A percentile compares a stretch with the other conserved stretches of the same genome.
Evolutionary conservation across 306 rosid genomes (phyloP).

Genomic region (Malus asiatica): DNA sequence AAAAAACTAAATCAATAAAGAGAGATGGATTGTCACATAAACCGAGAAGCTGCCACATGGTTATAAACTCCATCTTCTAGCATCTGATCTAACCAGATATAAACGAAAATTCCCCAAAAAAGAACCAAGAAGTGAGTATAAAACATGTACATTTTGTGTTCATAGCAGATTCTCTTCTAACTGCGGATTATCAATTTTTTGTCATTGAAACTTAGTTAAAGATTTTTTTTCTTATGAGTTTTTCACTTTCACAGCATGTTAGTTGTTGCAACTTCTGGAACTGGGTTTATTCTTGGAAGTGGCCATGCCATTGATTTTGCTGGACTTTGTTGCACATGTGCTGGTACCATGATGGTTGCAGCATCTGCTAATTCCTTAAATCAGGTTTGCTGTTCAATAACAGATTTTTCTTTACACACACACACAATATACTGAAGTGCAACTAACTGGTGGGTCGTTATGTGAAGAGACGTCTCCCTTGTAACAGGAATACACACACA

Average conservation of each 20-base stretch:
- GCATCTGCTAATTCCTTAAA: conserved; percentile 89
- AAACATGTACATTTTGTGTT: neutral
- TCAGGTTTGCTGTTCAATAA: conserved; percentile 51
- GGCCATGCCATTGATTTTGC: conserved; percentile 50
- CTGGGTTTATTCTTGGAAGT: conserved; percentile 91
- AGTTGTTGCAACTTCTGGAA: conserved; percentile 95
- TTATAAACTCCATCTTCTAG: neutral
- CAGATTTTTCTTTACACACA: neutral
- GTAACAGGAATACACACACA: too few species aligned
- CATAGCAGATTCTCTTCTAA: neutral
- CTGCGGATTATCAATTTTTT: neutral
- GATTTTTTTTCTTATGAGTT: neutral
- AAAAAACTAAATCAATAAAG: neutral
- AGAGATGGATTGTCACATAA: neutral
- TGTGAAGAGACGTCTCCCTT: too few species aligned
- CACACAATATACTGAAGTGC: neutral
- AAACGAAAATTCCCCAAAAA: neutral
- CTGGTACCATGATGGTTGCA: conserved; percentile 98
- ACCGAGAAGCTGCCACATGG: neutral
- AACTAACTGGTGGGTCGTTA: too few species aligned
- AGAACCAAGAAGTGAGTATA: neutral
- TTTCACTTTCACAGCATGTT: conserved; percentile 48
- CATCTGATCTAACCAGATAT: neutral
- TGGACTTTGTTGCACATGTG: conserved; percentile 73
- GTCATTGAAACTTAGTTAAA: neutral